Conservation (phyloP, 2,329 filamentous ascomycete genomes). For the Cladorrhinum sp. region DNA sequence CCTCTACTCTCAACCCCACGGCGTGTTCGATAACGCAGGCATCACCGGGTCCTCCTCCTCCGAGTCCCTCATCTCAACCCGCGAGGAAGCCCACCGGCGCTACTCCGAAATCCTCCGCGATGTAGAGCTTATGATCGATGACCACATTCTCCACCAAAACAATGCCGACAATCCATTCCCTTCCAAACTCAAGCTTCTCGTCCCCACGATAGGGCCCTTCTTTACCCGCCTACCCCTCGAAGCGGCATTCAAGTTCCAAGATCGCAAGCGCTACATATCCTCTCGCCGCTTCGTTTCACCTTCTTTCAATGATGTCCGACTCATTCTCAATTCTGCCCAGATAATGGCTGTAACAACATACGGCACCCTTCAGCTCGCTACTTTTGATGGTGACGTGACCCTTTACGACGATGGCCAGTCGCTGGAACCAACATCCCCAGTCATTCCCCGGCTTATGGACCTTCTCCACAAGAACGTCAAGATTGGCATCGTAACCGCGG, state of each 20-base stretch:
- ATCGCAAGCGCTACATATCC: constrained; percentile 80
- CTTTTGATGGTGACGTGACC: constrained; percentile 97
- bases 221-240: constrained; percentile 86
- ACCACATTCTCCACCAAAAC: constrained; percentile 78
- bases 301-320: constrained; percentile 92
- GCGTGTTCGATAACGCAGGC: constrained; percentile 60
- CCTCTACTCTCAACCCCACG: constrained; percentile 89
- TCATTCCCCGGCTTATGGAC: constrained; percentile 66
- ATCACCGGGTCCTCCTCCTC: not conserved
- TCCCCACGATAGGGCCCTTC: constrained; percentile 88
- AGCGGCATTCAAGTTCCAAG: constrained; percentile 89
- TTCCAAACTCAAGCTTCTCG: constrained; percentile 88
- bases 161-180: constrained; percentile 58
- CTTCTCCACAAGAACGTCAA: constrained; percentile 76
- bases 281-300: constrained; percentile 89
- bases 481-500: constrained; percentile 94
- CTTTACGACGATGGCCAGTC: constrained; percentile 88
- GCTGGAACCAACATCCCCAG: constrained; percentile 70
- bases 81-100: constrained; percentile 75
- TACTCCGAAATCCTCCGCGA: constrained; percentile 96
- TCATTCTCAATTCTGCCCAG: constrained; percentile 93
- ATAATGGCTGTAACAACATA: constrained; percentile 80
- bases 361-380: constrained; percentile 76
- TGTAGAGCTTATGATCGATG: constrained; percentile 85
- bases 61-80: constrained; percentile 64